Conservation (phyloP, 1,284 basidiomycete genomes). For the Termitomyces sp. region DNA sequence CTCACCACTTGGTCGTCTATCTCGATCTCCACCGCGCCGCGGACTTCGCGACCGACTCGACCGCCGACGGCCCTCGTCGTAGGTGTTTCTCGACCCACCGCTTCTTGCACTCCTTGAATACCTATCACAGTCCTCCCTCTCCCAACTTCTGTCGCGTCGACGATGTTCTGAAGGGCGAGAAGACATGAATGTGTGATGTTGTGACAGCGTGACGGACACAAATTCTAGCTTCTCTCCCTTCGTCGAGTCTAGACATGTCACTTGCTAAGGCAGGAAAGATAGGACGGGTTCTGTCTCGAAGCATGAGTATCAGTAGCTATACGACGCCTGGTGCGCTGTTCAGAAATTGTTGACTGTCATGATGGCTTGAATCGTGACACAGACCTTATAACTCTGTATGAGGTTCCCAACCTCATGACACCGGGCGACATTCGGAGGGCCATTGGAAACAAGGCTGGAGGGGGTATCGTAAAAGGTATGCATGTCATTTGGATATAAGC, state of each 20-base stretch:
- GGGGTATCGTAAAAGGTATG: conserved; percentile 46
- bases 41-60: conserved; percentile 70
- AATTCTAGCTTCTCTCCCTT: background rate
- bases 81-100: conserved; percentile 28
- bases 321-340: background rate
- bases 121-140: conserved; percentile 50
- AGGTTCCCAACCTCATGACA: conserved; percentile 47
- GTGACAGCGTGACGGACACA: conserved; percentile 15
- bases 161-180: conserved; percentile 43
- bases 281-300: background rate
- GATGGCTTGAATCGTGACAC: conserved; percentile 14
- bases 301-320: background rate
- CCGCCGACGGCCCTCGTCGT: conserved; percentile 45
- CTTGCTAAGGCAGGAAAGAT: conserved; percentile 4
- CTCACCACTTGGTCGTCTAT: conserved; percentile 37
- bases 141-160: conserved; percentile 65
- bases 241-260: conserved; percentile 4
- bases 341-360: background rate
- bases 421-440: conserved; percentile 53
- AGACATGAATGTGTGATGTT: conserved; percentile 31
- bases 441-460: conserved; percentile 41
- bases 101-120: conserved; percentile 27
- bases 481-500: background rate
- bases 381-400: conserved; percentile 39
- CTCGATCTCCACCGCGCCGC: conserved; percentile 41